These are phyloP conservation scores for Colletotrichum caudatum DNA, from an alignment of 2,329 filamentous ascomycete genomes.

Conservation along the genomic window DNA sequence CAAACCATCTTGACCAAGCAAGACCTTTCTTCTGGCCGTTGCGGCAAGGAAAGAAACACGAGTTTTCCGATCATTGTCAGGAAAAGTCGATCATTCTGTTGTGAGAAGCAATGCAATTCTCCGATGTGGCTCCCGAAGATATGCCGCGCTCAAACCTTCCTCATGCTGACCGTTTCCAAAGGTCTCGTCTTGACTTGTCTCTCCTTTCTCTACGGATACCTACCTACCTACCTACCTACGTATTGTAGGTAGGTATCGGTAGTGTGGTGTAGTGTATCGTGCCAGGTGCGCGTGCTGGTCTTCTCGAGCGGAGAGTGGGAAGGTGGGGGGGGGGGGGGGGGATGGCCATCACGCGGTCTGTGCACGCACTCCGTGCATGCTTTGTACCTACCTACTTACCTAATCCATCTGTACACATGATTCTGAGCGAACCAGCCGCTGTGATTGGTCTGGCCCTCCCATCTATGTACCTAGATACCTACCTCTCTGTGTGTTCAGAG, in stretches of 20 bases:
- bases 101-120: neutral
- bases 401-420: neutral
- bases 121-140: neutral
- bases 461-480: too few species aligned
- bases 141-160: neutral
- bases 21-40: neutral
- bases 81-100: neutral
- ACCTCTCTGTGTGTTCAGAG: too few species aligned
- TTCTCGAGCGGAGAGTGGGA: neutral
- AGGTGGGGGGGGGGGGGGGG: neutral
- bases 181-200: neutral
- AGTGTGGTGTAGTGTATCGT: too few species aligned
- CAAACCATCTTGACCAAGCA: slow-evolving; percentile 1
- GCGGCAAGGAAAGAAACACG: neutral
- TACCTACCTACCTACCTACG: too few species aligned
- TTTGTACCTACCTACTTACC: neutral
- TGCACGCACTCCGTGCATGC: neutral
- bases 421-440: neutral
- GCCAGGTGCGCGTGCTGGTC: too few species aligned
- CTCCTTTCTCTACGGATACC: neutral
- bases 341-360: neutral
- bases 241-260: too few species aligned
- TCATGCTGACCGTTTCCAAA: neutral
- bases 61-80: neutral
- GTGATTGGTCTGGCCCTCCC: slow-evolving; percentile 10